Evolutionary conservation across 2,329 filamentous ascomycete species (phyloP).

Genomic region (Talaromyces amestolkiae): DNA sequence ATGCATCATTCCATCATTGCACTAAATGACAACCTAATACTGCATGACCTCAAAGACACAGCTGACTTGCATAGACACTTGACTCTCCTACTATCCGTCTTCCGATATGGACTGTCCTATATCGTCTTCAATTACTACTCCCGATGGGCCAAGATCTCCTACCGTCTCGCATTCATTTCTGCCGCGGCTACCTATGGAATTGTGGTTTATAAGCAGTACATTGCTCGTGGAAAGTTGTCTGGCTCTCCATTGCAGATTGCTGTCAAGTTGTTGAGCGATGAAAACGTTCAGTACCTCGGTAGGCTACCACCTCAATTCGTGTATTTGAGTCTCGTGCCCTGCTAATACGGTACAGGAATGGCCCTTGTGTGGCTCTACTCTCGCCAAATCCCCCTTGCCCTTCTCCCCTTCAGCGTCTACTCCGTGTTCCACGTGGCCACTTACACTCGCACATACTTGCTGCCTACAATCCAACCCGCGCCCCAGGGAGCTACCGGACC

Average conservation of each 20-base stretch:
- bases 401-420: constrained; percentile 94
- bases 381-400: constrained; percentile 82
- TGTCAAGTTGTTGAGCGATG: constrained; percentile 71
- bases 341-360: constrained; percentile 63
- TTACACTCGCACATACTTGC: constrained; percentile 88
- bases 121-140: constrained; percentile 84
- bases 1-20: neutral
- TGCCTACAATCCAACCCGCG: constrained; percentile 74
- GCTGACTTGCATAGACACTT: constrained; percentile 65
- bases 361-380: constrained; percentile 92
- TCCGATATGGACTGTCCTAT: constrained; percentile 82
- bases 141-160: constrained; percentile 74
- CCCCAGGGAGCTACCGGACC: constrained; percentile 51
- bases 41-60: neutral
- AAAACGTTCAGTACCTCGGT: constrained; percentile 98
- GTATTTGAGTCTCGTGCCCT: constrained; percentile 13
- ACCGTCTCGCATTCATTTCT: constrained; percentile 85
- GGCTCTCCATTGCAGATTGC: constrained; percentile 61
- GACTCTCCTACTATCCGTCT: constrained; percentile 75
- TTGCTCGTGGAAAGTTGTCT: constrained; percentile 75
- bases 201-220: constrained; percentile 96
- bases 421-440: constrained; percentile 98
- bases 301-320: constrained; percentile 38
- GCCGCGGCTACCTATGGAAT: constrained; percentile 94
- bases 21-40: constrained; percentile 3